Conservation (phyloP, 345 rosid genomes). For the Arabis alpina region DNA sequence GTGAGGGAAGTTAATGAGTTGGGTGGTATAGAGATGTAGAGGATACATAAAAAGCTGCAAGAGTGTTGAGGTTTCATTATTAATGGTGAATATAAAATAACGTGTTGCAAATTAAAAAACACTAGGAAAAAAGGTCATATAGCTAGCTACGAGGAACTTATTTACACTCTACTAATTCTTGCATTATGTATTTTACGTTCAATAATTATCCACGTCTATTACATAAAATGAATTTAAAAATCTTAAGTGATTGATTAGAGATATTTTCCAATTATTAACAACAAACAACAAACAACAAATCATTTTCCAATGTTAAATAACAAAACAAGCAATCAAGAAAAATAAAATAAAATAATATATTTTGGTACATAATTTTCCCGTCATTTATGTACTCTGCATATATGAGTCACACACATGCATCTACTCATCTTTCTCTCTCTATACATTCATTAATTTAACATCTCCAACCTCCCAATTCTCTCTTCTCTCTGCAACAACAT, state of each 20-base stretch:
- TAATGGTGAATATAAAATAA: neutral
- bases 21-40: conserved; percentile 27
- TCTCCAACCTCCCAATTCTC: conserved; percentile 20
- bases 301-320: neutral
- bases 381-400: conserved; percentile 39
- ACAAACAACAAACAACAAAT: neutral
- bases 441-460: conserved; percentile 13
- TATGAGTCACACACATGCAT: conserved; percentile 31
- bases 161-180: neutral
- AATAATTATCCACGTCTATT: neutral
- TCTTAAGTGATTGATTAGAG: neutral
- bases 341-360: too few relatives aligned
- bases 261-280: conserved; percentile 5
- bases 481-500: conserved; percentile 35
- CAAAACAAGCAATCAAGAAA: neutral
- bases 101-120: neutral
- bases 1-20: conserved; percentile 39
- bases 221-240: neutral
- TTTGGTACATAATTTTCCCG: conserved; percentile 2
- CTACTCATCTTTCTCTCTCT: conserved; percentile 36
- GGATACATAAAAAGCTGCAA: conserved; percentile 22
- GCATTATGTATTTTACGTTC: neutral
- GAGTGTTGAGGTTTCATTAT: neutral
- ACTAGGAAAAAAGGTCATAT: neutral
- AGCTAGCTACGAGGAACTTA: too few relatives aligned